phyloP scores from a whole-genome alignment of 2,329 filamentous ascomycete genomes.

The Pochonia chlamydosporia region DNA sequence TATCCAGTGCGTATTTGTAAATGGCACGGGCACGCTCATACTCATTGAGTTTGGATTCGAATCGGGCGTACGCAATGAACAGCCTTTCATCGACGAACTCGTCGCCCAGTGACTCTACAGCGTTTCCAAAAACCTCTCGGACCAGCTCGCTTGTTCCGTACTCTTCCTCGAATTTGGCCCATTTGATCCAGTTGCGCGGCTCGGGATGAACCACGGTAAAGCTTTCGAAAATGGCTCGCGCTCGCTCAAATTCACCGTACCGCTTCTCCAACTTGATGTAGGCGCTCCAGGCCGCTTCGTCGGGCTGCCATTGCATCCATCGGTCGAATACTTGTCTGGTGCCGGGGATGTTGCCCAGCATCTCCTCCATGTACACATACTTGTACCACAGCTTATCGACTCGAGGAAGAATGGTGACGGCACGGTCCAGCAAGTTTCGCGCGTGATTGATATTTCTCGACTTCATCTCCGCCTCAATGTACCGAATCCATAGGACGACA shows the following conservation, averaged over 20 bases:
- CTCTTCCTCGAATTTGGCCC: conserved; percentile 96
- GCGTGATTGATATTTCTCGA: conserved; percentile 91
- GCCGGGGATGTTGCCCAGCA: conserved; percentile 86
- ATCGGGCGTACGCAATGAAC: conserved; percentile 92
- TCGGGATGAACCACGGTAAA: conserved; percentile 93
- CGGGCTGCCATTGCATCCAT: conserved; percentile 98
- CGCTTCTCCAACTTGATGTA: conserved; percentile 97
- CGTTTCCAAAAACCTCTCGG: conserved; percentile 82
- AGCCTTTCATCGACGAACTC: conserved; percentile 95
- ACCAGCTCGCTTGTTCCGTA: conserved; percentile 88
- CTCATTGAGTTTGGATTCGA: conserved; percentile 91
- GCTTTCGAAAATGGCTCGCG: conserved; percentile 81
- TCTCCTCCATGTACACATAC: conserved; percentile 98
- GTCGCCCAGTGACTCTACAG: conserved; percentile 84
- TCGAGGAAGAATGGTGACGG: conserved; percentile 84
- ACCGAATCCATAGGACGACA: conserved; percentile 82
- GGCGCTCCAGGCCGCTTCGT: conserved; percentile 89
- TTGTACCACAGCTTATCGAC: conserved; percentile 99
- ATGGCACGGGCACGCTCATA: conserved; percentile 90
- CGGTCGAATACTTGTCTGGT: conserved; percentile 92
- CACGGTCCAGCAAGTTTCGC: conserved; percentile 86
- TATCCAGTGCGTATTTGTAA: conserved; percentile 93
- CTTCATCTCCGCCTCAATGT: conserved; percentile 96
- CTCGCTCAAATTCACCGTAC: conserved; percentile 85
- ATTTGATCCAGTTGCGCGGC: conserved; percentile 96